These are phyloP conservation scores for Mucor saturninus DNA, from an alignment of 371 early-diverging fungal species.

Conservation along the genomic window DNA sequence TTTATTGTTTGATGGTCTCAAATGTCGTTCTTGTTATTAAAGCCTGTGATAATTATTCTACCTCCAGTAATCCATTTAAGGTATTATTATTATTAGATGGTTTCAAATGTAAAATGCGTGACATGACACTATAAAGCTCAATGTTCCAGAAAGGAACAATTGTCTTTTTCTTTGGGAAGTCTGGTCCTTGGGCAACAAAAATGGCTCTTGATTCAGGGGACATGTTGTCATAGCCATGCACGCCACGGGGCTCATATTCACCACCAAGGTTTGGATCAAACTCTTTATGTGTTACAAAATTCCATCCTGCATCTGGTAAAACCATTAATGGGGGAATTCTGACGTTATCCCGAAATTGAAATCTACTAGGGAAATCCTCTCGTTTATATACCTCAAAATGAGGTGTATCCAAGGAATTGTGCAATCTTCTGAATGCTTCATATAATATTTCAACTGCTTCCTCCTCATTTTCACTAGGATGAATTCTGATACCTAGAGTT, in stretches of 20 bases:
- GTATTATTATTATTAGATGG: conserved; percentile 51
- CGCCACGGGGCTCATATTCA: conserved; percentile 57
- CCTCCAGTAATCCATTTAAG: conserved; percentile 30
- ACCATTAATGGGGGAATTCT: conserved; percentile 80
- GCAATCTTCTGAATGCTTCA: conserved; percentile 39
- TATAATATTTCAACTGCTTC: conserved; percentile 39
- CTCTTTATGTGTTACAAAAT: conserved; percentile 51
- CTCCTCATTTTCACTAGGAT: conserved; percentile 21
- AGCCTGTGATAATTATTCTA: neutral
- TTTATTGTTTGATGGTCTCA: conserved; percentile 9
- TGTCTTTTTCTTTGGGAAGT: conserved; percentile 47
- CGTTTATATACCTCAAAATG: conserved; percentile 69
- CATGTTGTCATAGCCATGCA: conserved; percentile 89
- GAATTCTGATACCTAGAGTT: conserved; percentile 52
- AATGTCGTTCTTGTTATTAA: conserved; percentile 9
- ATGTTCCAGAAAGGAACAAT: conserved; percentile 49
- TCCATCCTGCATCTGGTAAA: conserved; percentile 72
- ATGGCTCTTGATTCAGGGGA: conserved; percentile 84
- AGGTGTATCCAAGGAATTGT: conserved; percentile 22
- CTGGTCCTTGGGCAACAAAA: conserved; percentile 84
- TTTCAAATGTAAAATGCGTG: conserved; percentile 43
- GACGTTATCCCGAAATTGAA: conserved; percentile 57
- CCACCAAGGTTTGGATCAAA: conserved; percentile 33
- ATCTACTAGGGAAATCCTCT: conserved; percentile 67
- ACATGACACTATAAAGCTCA: conserved; percentile 45